Base-by-base conservation (phyloP, 345 rosid species). In the Euphorbia peplus region DNA sequence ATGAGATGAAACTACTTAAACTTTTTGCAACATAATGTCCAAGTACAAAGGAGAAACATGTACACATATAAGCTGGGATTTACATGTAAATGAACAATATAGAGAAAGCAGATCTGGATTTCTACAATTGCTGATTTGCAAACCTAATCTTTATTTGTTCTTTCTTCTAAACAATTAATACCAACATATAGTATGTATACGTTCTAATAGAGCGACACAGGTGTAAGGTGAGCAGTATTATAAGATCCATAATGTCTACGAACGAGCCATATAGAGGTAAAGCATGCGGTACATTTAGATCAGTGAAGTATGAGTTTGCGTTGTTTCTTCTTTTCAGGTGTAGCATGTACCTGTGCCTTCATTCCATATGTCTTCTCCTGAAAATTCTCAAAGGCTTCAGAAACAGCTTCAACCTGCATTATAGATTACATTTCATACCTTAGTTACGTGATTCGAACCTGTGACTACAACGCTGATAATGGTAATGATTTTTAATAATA, bases 321-420 rank as follows among this genome's bases (percentile, higher is more conserved):
- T 19, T 37, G 16, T 29, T n/a, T 64, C 59, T 72, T 72, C 41
- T 58, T 72, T 8, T 46, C 64, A 47, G 76, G 76, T 50, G 76
- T 72, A 26, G 35, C 53, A 50, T 65, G 76, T n/a, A 66, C 76
- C 42, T 66, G 70, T 32, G 53, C 65, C 42, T 32, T 72, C 63
- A 0, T 16, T 53, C 67, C 71, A 26, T 66, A 83, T 9, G 60
- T 75, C 56, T 77, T 79, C 6, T 63, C 6, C 79, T 85, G 89
- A 54, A 66, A 83, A 57, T 81, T 85, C 68, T 54, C 70, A 15
- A 85, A 85, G 64, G 89, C 85, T 32, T 73, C 74, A 60, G 83
- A 75, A 63, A 85, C 82, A 39, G 76, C 78, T 44, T 37, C 75
- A 69, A 79, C 85, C 89, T 85, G 76, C 11, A 46, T 28, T 19